These are phyloP conservation scores for Xylaria multiplex DNA, from an alignment of 2,329 filamentous ascomycete genomes.

Conservation along the genomic window DNA sequence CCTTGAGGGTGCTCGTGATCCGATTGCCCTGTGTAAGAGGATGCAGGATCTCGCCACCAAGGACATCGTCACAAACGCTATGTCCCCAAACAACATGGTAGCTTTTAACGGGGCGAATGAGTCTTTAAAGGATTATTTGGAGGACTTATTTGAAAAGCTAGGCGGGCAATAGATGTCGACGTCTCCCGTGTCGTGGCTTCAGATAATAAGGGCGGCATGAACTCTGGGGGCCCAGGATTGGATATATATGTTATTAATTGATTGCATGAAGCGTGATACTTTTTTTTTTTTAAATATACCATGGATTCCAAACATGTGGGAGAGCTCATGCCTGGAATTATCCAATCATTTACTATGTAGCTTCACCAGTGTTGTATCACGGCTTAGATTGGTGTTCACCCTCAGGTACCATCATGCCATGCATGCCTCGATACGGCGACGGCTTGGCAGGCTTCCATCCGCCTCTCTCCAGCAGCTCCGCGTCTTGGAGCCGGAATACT, in stretches of 20 bases:
- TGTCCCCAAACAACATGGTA: conserved; percentile 41
- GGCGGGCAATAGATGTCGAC: not conserved
- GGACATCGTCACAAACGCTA: conserved; percentile 36
- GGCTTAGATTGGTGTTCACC: conserved; percentile 40
- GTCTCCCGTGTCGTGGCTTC: not conserved
- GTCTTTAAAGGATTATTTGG: not conserved
- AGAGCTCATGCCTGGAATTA: not conserved
- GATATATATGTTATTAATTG: conserved; percentile 3
- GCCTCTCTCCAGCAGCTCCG: conserved; percentile 57
- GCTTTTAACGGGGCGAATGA: conserved; percentile 40
- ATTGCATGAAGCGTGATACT: conserved; percentile 4
- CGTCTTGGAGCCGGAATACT: conserved; percentile 71
- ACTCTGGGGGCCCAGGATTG: not conserved
- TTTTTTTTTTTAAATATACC: not conserved
- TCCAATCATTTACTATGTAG: not conserved
- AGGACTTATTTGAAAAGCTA: conserved; percentile 5
- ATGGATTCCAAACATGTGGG: not conserved
- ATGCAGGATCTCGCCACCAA: conserved; percentile 43
- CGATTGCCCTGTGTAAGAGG: conserved; percentile 40
- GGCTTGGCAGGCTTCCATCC: conserved; percentile 71
- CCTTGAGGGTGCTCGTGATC: conserved; percentile 55
- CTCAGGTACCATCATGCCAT: conserved; percentile 64
- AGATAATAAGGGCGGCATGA: not conserved
- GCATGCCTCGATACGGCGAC: conserved; percentile 71
- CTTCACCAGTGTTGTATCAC: not conserved